phyloP scores from a whole-genome alignment of 805 yeast genomes.

The Candida insectalens region DNA sequence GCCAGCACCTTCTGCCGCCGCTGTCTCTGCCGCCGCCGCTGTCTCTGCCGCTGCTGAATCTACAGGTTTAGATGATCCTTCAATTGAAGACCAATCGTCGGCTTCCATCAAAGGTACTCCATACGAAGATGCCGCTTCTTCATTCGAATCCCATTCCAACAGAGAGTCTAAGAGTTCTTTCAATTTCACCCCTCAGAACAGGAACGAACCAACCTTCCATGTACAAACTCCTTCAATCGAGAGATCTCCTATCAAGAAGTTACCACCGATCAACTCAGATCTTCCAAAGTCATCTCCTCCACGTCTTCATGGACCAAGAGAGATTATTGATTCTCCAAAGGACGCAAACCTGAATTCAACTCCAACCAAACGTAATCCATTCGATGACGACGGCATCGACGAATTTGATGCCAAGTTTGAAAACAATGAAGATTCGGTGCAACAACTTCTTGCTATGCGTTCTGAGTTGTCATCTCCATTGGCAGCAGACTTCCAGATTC shows the following conservation, averaged over 20 bases:
- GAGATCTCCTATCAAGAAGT: too few relatives aligned
- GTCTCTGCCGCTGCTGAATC: too few relatives aligned
- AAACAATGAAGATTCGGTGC: constrained; percentile 14
- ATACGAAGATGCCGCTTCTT: neutral
- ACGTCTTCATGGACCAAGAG: neutral
- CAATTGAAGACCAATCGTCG: too few relatives aligned
- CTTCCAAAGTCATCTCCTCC: neutral
- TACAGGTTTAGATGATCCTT: too few relatives aligned
- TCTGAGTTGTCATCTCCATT: constrained; percentile 13
- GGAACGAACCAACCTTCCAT: neutral
- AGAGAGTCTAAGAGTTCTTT: too few relatives aligned
- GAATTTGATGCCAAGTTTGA: constrained; percentile 17
- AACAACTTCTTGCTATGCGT: constrained; percentile 19
- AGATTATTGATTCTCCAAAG: neutral
- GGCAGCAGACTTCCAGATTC: neutral
- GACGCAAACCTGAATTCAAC: neutral
- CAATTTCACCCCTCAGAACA: too few relatives aligned
- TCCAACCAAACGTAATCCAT: neutral
- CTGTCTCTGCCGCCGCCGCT: too few relatives aligned
- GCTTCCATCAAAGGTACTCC: neutral
- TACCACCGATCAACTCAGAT: too few relatives aligned
- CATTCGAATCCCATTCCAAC: too few relatives aligned
- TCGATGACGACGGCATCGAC: constrained; percentile 7
- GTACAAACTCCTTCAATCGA: neutral
- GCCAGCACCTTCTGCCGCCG: too few relatives aligned